Percentiles rank a stretch among this genome's conserved stretches.
These are phyloP conservation scores for Lantana camara DNA, from an alignment of 257 asterid genomes.

Conservation along the genomic window DNA sequence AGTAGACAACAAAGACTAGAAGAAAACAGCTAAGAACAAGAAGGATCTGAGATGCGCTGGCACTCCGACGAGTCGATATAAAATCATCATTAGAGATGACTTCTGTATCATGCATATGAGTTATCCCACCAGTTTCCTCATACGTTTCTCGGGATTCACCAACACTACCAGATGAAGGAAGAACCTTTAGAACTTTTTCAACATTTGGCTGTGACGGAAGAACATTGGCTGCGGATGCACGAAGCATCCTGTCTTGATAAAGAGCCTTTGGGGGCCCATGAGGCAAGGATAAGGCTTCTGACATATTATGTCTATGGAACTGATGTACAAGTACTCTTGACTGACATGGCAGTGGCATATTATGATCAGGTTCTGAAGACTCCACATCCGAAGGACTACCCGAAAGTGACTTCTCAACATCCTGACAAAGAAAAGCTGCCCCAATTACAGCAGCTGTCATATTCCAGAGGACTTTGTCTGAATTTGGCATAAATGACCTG, in stretches of 20 bases:
- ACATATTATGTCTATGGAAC: constrained; percentile 52
- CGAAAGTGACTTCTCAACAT: constrained; percentile 45
- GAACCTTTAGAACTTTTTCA: constrained; percentile 49
- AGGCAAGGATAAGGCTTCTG: constrained; percentile 45
- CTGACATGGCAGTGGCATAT: constrained; percentile 88
- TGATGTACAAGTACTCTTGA: constrained; percentile 79
- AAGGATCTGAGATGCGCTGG: constrained; percentile 27
- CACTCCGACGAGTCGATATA: constrained; percentile 22
- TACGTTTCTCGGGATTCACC: constrained; percentile 27
- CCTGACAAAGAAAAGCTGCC: constrained; percentile 85
- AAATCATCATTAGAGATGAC: constrained; percentile 29
- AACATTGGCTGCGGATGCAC: constrained; percentile 43
- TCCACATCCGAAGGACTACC: constrained; percentile 42
- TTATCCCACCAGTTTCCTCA: constrained; percentile 15
- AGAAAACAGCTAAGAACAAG: constrained; percentile 39
- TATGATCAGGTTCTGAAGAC: constrained; percentile 54
- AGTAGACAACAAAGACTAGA: constrained; percentile 34
- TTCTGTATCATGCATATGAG: constrained; percentile 27
- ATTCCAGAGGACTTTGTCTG: constrained; percentile 83
- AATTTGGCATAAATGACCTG: constrained; percentile 78
- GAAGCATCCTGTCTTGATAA: constrained; percentile 55
- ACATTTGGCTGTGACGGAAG: constrained; percentile 69
- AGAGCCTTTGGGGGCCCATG: constrained; percentile 45
- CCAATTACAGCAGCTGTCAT: constrained; percentile 89
- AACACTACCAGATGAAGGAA: constrained; percentile 35